Conservation (phyloP, 805 yeast species). For the Lachancea mirantina region DNA sequence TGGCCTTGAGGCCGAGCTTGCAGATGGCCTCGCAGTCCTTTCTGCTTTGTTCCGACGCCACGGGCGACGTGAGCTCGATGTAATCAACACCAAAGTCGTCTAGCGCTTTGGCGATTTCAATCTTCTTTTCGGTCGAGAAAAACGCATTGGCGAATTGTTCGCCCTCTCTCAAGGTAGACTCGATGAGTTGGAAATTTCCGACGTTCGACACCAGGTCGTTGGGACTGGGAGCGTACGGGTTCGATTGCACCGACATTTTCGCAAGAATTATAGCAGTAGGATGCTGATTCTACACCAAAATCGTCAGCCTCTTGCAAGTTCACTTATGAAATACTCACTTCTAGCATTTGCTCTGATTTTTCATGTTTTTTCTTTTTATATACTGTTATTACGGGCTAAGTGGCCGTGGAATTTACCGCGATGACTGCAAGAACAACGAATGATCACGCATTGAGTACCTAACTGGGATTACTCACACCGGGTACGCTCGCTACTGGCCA, state of each 20-base stretch:
- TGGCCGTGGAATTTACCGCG: too few species aligned
- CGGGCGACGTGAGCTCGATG: constrained; percentile 97
- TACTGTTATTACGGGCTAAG: too few species aligned
- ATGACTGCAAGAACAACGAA: too few species aligned
- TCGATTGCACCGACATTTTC: constrained; percentile 28
- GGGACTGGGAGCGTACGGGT: constrained; percentile 96
- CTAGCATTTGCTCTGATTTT: too few species aligned
- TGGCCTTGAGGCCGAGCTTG: constrained; percentile 94
- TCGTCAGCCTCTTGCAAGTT: too few species aligned
- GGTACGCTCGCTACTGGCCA: too few species aligned
- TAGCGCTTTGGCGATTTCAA: constrained; percentile 92
- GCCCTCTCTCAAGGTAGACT: constrained; percentile 95
- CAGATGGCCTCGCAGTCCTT: constrained; percentile 96
- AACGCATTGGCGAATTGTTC: constrained; percentile 98
- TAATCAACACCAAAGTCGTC: constrained; percentile 98
- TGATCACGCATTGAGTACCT: too few species aligned
- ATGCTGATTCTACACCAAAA: too few species aligned
- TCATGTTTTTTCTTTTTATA: too few species aligned
- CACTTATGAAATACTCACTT: too few species aligned
- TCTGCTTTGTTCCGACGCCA: constrained; percentile 91
- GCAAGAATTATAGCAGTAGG: too few species aligned
- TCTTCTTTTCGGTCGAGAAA: constrained; percentile 88
- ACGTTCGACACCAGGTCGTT: constrained; percentile 88
- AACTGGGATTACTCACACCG: too few species aligned
- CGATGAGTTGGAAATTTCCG: constrained; percentile 80